Percentiles rank a stretch among this genome's conserved stretches.
These are phyloP conservation scores for Vicia faba DNA, from an alignment of 306 rosid genomes.

Conservation along the genomic window DNA sequence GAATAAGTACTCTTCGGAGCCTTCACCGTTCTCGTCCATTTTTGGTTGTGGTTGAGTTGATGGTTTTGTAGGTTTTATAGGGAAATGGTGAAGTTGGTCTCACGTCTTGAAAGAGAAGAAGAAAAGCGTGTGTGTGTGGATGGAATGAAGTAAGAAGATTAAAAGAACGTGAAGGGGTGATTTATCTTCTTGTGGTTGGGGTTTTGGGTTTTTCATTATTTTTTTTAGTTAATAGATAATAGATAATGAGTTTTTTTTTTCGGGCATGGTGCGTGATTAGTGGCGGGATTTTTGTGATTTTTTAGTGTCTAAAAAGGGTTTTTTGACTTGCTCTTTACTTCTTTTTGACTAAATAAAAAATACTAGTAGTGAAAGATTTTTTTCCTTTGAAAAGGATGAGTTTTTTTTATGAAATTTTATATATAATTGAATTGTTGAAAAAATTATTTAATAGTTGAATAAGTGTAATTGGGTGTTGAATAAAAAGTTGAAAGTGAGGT, in stretches of 20 bases:
- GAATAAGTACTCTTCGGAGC: slow-evolving; percentile 76
- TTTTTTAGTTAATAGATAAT: neutral
- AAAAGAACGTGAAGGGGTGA: slow-evolving; percentile 32
- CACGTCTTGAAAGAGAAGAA: slow-evolving; percentile 7
- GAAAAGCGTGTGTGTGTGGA: neutral
- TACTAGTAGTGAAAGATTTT: too few species aligned
- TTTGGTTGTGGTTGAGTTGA: neutral
- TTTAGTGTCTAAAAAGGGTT: neutral
- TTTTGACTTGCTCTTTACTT: neutral
- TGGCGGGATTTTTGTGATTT: slow-evolving; percentile 33
- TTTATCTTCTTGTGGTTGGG: neutral
- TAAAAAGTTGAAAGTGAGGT: too few species aligned
- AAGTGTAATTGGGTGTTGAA: too few species aligned
- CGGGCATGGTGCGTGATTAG: slow-evolving; percentile 36
- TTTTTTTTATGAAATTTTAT: too few species aligned
- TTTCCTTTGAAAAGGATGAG: too few species aligned
- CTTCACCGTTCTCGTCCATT: slow-evolving; percentile 41
- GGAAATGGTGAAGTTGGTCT: slow-evolving; percentile 12
- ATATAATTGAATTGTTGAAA: too few species aligned
- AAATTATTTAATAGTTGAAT: too few species aligned
- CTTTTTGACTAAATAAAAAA: neutral
- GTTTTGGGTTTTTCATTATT: neutral
- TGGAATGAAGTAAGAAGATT: too few species aligned
- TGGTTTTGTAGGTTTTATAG: neutral
- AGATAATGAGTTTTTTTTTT: neutral